A percentile compares a stretch with the other conserved stretches of the same genome.
Conservation (phyloP, 140 eudicot species). For the Anethum foeniculum region DNA sequence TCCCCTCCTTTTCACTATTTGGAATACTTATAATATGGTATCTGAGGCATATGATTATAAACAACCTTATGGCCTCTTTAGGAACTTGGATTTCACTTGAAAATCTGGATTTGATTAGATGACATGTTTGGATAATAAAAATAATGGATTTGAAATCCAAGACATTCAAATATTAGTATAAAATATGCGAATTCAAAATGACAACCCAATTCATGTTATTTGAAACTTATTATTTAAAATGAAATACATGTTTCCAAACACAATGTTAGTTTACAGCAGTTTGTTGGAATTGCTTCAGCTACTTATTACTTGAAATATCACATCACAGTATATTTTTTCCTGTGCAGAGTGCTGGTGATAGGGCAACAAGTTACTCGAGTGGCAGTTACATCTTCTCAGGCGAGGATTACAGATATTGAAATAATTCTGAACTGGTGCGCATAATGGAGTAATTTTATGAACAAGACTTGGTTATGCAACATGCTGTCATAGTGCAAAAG, state of each 20-base stretch:
- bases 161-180: no score
- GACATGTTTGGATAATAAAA: no score
- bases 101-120: no score
- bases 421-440: neutral
- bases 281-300: neutral
- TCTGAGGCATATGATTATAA: neutral
- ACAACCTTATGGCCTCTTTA: neutral
- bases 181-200: no score
- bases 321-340: neutral
- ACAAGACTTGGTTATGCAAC: conserved; percentile 5
- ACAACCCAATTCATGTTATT: no score
- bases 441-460: neutral
- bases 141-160: no score
- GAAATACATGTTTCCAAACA: no score
- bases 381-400: conserved; percentile 4
- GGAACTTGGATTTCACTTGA: no score
- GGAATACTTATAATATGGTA: neutral
- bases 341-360: conserved; percentile 1
- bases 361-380: conserved; percentile 3
- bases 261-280: neutral
- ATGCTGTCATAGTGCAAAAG: neutral
- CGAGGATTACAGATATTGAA: conserved; percentile 11
- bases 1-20: neutral
- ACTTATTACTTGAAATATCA: neutral
- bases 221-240: no score